A percentile compares a stretch with the other conserved stretches of the same genome.
Conservation (phyloP, 176 grass and related monocot genomes). For the Puccinellia tenuiflora region DNA sequence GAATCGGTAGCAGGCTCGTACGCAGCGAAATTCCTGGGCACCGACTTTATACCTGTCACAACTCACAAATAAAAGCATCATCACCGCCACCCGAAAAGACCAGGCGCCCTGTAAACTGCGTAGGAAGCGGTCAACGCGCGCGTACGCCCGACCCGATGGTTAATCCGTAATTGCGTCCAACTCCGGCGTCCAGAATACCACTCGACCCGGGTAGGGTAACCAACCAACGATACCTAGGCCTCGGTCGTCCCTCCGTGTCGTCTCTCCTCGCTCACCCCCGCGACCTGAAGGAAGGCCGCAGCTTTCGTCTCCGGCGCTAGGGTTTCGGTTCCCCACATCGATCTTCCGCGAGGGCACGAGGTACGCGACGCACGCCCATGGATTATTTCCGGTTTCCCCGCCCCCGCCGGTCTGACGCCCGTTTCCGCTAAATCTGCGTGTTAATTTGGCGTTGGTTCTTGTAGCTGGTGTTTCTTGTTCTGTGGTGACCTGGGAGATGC, state of each 20-base stretch:
- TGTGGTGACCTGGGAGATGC: constrained; percentile 46
- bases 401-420: not conserved
- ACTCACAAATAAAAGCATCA: not conserved
- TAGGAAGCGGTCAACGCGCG: constrained; percentile 13
- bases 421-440: not conserved
- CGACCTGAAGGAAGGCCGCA: not conserved
- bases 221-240: not conserved
- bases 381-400: not conserved
- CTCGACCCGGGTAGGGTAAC: not conserved
- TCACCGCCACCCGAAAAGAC: not conserved
- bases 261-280: not conserved
- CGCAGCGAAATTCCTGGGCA: not conserved
- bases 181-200: not conserved
- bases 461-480: not conserved
- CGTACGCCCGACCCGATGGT: not conserved
- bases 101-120: not conserved
- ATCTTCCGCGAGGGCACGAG: constrained; percentile 20
- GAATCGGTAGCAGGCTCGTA: too few relatives aligned
- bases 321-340: constrained; percentile 35
- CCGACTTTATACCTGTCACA: not conserved
- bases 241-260: too few relatives aligned
- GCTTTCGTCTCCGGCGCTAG: constrained; percentile 28
- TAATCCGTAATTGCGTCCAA: constrained; percentile 27
- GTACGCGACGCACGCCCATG: constrained; percentile 1
- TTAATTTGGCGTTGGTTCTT: not conserved